Base-by-base conservation (phyloP, 257 asterid genomes). In the Przewalskia tangutica region DNA sequence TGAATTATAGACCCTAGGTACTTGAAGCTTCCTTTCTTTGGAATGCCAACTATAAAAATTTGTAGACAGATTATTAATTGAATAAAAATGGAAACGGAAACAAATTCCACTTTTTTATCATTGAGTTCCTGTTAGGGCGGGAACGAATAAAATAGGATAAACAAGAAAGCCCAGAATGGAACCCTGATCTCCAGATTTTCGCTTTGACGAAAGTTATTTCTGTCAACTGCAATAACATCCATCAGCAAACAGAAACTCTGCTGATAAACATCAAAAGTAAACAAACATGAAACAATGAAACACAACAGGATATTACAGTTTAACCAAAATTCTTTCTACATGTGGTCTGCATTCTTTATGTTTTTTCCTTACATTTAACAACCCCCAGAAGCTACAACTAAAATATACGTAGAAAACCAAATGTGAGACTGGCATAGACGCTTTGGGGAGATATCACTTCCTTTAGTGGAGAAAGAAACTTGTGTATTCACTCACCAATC, bases 211-310 rank as follows among this genome's bases (percentile, higher is more conserved):
- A 20, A 12, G 12, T 20, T 60, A 60, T 13, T 46, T 71, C 79
- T 71, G 79, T 46, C 79, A 71, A 71, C 79, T 71, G 79, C 79
- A 71, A 71, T 71, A 71, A 2, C 59, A 71, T 71, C 20, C 79
- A 71, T 50, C 20, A 71, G 59, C 79, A 71, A 71, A 71, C 79
- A 46, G 59, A 46, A 71, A 71, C 78, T 20, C 20, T 46, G 59
- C 58, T 20, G 56, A 46, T 71, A 71, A 71, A 20, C 79, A 20
- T 71, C 40, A 71, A 71, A 46, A 18, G 59, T 12, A 71, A 70
- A 46, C 79, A 58, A 71, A 71, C 79, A 71, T 71, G 79, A 46
- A 71, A 71, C 79, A 71, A 71, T 20, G 56, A 23, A 46, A 7
- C 4, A 66, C 14, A 8, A 27, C 53, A 66, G 76, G 11, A 38